Evolutionary conservation across 495 filamentous ascomycete genomes (phyloP), one percentile per base, ranked within the genome.

Genomic region (Lophiotrema nucula): DNA sequence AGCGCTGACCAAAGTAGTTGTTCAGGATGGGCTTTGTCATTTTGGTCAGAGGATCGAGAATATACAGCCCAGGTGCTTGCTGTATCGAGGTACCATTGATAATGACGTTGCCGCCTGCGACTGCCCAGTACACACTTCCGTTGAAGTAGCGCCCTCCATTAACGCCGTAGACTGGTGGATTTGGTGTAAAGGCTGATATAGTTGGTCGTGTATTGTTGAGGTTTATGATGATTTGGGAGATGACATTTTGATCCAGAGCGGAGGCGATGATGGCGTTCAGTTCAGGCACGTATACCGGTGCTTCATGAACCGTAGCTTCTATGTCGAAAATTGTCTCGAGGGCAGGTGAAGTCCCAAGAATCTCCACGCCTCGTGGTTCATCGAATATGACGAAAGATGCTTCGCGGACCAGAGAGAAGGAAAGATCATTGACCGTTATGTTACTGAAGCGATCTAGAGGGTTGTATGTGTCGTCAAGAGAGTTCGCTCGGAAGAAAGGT

Each of bases 281-380:
- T 3, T 53, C 65, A 1, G 70, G 65, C 0, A 74, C 73, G 51
- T 72, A 77, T 22, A 76, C 68, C 3, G 74, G 73, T n/a, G n/a
- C n/a, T n/a, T n/a, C n/a, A n/a, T n/a, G n/a, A n/a, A n/a, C n/a
- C n/a, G n/a, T n/a, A n/a, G n/a, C n/a, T n/a, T n/a, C n/a, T n/a
- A n/a, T n/a, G n/a, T n/a, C n/a, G n/a, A n/a, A n/a, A n/a, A n/a
- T n/a, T n/a, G n/a, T n/a, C n/a, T n/a, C n/a, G n/a, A n/a, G n/a
- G n/a, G n/a, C n/a, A n/a, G n/a, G n/a, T n/a, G n/a, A n/a, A n/a
- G n/a, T n/a, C n/a, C n/a, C n/a, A n/a, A n/a, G n/a, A n/a, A n/a
- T n/a, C n/a, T n/a, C n/a, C n/a, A n/a, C n/a, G n/a, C n/a, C n/a
- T n/a, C n/a, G n/a, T n/a, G n/a, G n/a, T n/a, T n/a, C n/a, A n/a